A percentile compares a stretch with the other conserved stretches of the same genome.
Evolutionary conservation across 2,329 filamentous ascomycete species (phyloP).

Genomic region (Pochonia chlamydosporia): DNA sequence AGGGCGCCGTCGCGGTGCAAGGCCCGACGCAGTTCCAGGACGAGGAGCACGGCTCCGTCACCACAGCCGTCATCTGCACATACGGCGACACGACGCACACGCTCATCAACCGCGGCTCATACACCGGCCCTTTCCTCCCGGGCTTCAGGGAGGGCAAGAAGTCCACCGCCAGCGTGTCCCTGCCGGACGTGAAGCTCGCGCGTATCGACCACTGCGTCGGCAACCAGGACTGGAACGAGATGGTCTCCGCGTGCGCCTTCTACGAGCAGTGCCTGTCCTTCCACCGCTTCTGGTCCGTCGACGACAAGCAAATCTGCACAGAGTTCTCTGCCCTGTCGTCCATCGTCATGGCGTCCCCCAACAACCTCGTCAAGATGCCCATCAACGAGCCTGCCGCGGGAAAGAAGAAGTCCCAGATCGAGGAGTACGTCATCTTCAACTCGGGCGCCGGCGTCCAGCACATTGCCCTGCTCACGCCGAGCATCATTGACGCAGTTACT

Average conservation of each 20-base stretch:
- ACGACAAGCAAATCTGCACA: slow-evolving; percentile 87
- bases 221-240: slow-evolving; percentile 93
- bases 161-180: slow-evolving; percentile 29
- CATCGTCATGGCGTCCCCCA: slow-evolving; percentile 83
- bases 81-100: slow-evolving; percentile 97
- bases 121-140: slow-evolving; percentile 74
- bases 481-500: slow-evolving; percentile 73
- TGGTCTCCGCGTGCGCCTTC: slow-evolving; percentile 60
- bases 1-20: slow-evolving; percentile 57
- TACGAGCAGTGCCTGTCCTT: slow-evolving; percentile 89
- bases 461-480: slow-evolving; percentile 75
- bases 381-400: slow-evolving; percentile 93
- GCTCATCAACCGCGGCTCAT: slow-evolving; percentile 66
- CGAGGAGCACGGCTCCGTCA: slow-evolving; percentile 59
- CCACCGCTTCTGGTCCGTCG: slow-evolving; percentile 96
- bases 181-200: slow-evolving; percentile 62
- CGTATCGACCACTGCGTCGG: slow-evolving; percentile 95
- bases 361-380: slow-evolving; percentile 91
- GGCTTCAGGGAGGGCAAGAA: slow-evolving; percentile 60
- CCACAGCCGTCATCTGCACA: slow-evolving; percentile 75
- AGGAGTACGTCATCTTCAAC: slow-evolving; percentile 90
- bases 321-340: slow-evolving; percentile 85
- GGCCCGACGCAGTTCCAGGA: slow-evolving; percentile 50
- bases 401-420: slow-evolving; percentile 89
- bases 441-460: slow-evolving; percentile 87